Percentiles rank a stretch among this genome's conserved stretches.
These are phyloP conservation scores for Akanthomyces uredinophilus DNA, from an alignment of 2,329 filamentous ascomycete genomes.

Conservation along the genomic window DNA sequence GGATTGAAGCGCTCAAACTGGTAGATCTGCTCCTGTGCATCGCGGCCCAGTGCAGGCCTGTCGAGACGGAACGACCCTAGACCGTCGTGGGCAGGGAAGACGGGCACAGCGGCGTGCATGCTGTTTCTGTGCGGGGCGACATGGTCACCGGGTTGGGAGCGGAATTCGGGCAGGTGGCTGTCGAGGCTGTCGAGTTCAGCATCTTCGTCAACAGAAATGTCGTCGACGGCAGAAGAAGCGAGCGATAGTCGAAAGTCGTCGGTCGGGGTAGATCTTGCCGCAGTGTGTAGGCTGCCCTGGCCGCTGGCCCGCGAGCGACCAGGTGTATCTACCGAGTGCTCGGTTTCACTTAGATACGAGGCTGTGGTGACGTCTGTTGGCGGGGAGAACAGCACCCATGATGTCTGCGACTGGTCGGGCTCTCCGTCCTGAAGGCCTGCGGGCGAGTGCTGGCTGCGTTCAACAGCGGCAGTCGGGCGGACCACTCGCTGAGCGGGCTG, in stretches of 20 bases:
- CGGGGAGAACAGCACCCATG: constrained; percentile 89
- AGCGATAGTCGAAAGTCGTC: constrained; percentile 38
- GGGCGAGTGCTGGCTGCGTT: constrained; percentile 26
- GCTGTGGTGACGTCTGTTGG: constrained; percentile 58
- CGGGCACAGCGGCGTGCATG: constrained; percentile 50
- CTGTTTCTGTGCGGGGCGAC: constrained; percentile 21
- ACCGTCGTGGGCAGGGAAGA: constrained; percentile 90
- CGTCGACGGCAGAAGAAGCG: constrained; percentile 33
- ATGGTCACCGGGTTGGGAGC: constrained; percentile 47
- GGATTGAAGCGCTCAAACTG: constrained; percentile 85
- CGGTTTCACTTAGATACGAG: constrained; percentile 63
- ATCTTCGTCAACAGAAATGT: constrained; percentile 53
- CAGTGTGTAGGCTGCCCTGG: constrained; percentile 70
- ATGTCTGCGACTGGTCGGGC: constrained; percentile 72
- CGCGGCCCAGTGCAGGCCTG: constrained; percentile 44
- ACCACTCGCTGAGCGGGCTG: constrained; percentile 46
- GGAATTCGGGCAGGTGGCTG: constrained; percentile 84
- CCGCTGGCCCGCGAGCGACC: constrained; percentile 73
- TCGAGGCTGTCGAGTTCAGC: constrained; percentile 88
- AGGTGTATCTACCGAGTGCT: constrained; percentile 58
- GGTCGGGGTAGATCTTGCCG: constrained; percentile 54
- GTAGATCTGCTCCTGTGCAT: constrained; percentile 79
- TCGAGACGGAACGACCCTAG: constrained; percentile 76
- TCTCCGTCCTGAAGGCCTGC: constrained; percentile 24
- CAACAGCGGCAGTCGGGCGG: constrained; percentile 36